Base-by-base conservation (phyloP, 768 basidiomycete genomes). In the Kwoniella pini region DNA sequence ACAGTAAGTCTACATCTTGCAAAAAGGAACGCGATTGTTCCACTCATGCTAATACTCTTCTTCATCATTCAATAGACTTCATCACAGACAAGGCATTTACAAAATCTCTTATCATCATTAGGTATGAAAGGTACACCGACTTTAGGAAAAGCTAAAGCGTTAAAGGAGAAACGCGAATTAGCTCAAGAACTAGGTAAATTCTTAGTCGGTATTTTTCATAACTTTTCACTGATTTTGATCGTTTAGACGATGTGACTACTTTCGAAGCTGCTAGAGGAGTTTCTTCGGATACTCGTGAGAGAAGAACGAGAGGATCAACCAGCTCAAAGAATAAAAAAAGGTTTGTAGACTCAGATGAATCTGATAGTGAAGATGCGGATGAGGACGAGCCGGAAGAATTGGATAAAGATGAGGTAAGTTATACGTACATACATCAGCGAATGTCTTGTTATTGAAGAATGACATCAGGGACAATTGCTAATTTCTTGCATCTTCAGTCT, bases 111-210 rank as follows among this genome's bases (percentile, higher is more conserved):
- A 15, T 28, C 48, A 2, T 64, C 33, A 27, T 59, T 92, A 28
- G 91, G 91, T 0, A 94, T 93, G 90, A 84, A 81, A 0, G 88
- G 89, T 0, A 83, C 87, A 22, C 80, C 86, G 70, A 91, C 85
- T 62, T 68, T 90, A 70, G 90, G 90, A 54, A 88, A 93, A 78
- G 92, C 91, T 3, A 89, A 85, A 67, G 80, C 81, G 2, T 88
- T 94, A 67, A 87, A 83, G 62, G 84, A 81, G 75, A 84, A 84
- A 70, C 81, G 90, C 44, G 93, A 93, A 73, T 74, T 91, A 5
- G 87, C 84, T 22, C 81, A 89, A 60, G 90, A 93, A 71, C 82
- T 92, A 19, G 83, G 91, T 93, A 65, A 30, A 19, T 58, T 1
- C 1, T 38, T 4, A 7, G 9, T 44, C 39, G 17, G 12, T 33